These are phyloP conservation scores for Eucalyptus albens DNA, from an alignment of 345 rosid species.

Conservation along the genomic window DNA sequence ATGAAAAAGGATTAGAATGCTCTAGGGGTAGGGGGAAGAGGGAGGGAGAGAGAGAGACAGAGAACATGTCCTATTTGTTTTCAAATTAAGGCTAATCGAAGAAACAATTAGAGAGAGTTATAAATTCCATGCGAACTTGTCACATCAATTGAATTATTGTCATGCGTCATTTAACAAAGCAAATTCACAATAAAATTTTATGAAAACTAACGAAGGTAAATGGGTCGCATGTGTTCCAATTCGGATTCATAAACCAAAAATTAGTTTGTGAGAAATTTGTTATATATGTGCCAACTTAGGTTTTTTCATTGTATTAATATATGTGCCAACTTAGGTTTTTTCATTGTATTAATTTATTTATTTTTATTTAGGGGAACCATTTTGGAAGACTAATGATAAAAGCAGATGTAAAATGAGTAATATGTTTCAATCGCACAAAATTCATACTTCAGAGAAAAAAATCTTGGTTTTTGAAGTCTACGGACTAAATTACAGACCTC, in stretches of 20 bases:
- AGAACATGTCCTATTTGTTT: too few relatives aligned
- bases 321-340: too few relatives aligned
- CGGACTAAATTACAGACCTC: background rate
- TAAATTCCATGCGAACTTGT: background rate
- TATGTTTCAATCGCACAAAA: background rate
- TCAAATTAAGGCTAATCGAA: too few relatives aligned
- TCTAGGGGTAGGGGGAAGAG: too few relatives aligned
- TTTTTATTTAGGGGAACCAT: background rate
- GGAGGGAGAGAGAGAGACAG: too few relatives aligned
- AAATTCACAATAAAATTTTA: background rate
- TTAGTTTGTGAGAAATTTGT: background rate
- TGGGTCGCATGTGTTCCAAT: fast-evolving
- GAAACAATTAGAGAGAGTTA: background rate
- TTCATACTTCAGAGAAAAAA: background rate
- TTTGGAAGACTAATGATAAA: background rate
- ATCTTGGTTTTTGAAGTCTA: background rate
- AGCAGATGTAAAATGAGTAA: background rate
- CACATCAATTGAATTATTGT: background rate
- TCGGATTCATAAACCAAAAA: fast-evolving
- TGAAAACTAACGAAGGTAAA: too few relatives aligned
- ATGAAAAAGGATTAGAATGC: too few relatives aligned
- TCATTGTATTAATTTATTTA: too few relatives aligned
- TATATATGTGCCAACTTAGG: background rate
- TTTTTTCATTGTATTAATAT: too few relatives aligned
- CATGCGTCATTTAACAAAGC: background rate